Base-by-base conservation (phyloP, 768 basidiomycete genomes). In the Leccinellum luteum region DNA sequence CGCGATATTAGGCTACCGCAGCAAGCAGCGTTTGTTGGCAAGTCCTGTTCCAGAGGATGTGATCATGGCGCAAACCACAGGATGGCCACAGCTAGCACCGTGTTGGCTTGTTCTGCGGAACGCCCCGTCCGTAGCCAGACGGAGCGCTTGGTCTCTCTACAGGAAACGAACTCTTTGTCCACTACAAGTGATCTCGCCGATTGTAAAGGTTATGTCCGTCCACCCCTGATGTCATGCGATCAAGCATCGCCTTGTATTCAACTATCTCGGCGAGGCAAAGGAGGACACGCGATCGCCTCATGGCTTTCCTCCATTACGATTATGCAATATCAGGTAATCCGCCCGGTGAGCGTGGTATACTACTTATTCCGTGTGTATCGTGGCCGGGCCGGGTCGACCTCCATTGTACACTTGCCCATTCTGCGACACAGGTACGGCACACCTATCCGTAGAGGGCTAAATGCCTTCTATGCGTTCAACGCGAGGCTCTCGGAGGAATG, bases 241-340 rank as follows among this genome's bases (percentile, higher is more conserved):
- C 52, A 47, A 45, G 30, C 51, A 66, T 63, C 51, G 68, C 71
- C 59, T 48, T 55, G 10, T 6, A 6, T 49, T 35, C 41, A 28
- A 6, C n/a, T 19, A 34, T 45, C 34, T 50, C 43, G 59, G 31
- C 38, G 38, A 51, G 44, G 38, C 27, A 30, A 38, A 41, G 41
- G 41, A 25, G 45, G 14, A 60, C 72, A 74, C 61, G 69, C 65
- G 65, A 59, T 27, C 41, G 9, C 73, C 73, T 71, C 73, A 62
- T 71, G 72, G 44, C 30, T n/a, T 27, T 2, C 30, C 14, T 50
- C 27, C 34, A 27, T 25, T 47, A 21, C 6, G 23, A 43, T 55
- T 63, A 61, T 52, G 54, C 3, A 54, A 51, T 28, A 54, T 70
- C 56, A 49, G 52, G 62, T 5, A 60, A 51, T 28, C n/a, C 57